Evolutionary conservation across 345 rosid species (phyloP).

Genomic region (Passiflora organensis): DNA sequence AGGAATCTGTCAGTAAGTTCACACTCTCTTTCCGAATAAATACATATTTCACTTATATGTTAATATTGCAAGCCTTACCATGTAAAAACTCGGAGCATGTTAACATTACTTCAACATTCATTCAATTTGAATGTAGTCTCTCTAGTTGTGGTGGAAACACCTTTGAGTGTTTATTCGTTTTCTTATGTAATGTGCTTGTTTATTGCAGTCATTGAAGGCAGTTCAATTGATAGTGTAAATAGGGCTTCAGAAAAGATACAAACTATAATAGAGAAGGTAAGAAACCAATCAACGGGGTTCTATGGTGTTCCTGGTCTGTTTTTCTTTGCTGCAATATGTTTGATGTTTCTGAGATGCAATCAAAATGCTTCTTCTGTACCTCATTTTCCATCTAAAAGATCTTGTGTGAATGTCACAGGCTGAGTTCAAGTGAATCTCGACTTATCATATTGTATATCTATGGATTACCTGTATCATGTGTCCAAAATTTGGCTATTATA

Average conservation of each 20-base stretch:
- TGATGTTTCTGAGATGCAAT: background rate
- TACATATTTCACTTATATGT: background rate
- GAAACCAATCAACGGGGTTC: conserved; percentile 14
- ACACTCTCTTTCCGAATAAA: background rate
- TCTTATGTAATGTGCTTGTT: conserved; percentile 10
- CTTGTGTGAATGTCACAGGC: too few species aligned
- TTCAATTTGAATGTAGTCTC: conserved; percentile 10
- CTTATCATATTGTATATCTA: too few species aligned
- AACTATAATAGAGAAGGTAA: conserved; percentile 58
- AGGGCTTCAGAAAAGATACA: conserved; percentile 64
- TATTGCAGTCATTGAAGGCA: conserved; percentile 67
- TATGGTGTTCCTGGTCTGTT: background rate
- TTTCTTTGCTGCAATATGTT: background rate
- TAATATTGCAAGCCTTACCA: background rate
- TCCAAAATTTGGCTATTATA: background rate
- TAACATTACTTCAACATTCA: background rate
- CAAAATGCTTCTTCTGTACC: background rate
- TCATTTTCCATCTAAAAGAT: background rate
- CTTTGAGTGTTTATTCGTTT: background rate
- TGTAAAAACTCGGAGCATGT: background rate
- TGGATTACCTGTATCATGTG: background rate
- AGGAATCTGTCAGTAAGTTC: conserved; percentile 62
- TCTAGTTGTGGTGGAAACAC: conserved; percentile 1
- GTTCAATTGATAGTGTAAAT: conserved; percentile 51
- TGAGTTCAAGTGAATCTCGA: too few species aligned